phyloP scores from a whole-genome alignment of 1,284 basidiomycete genomes.

The Ustilago tritici region DNA sequence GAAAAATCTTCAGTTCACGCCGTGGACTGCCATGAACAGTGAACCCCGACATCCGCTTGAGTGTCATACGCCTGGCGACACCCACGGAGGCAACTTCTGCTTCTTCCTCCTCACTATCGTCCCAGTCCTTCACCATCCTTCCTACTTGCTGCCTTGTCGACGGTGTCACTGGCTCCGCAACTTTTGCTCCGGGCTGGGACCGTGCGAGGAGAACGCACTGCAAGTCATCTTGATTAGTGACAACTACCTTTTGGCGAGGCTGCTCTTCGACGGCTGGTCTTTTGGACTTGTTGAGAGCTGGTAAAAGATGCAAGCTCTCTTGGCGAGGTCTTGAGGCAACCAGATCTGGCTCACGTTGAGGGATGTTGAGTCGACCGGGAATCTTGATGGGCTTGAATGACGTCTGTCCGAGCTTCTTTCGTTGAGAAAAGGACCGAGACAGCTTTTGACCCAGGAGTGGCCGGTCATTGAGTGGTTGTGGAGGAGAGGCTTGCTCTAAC shows the following conservation, averaged over 20 bases:
- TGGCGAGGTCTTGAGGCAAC: background rate
- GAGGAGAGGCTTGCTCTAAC: background rate
- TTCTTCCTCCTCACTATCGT: conserved; percentile 29
- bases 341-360: background rate
- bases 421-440: conserved; percentile 23
- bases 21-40: conserved; percentile 12
- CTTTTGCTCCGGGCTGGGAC: background rate
- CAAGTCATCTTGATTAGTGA: background rate
- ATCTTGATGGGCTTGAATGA: conserved; percentile 2
- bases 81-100: conserved; percentile 30
- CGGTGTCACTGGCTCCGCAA: background rate
- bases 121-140: conserved; percentile 16
- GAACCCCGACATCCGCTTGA: conserved; percentile 26
- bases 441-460: background rate
- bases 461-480: background rate
- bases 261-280: background rate
- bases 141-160: background rate
- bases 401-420: background rate
- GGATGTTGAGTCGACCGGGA: conserved; percentile 34
- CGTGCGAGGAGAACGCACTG: conserved; percentile 2
- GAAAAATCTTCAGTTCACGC: background rate
- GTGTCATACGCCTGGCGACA: conserved; percentile 18
- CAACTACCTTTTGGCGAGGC: background rate
- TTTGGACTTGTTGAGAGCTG: background rate
- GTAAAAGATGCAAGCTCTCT: conserved; percentile 12